Conservation (phyloP, 805 yeast species). For the Alloascoidea africana region DNA sequence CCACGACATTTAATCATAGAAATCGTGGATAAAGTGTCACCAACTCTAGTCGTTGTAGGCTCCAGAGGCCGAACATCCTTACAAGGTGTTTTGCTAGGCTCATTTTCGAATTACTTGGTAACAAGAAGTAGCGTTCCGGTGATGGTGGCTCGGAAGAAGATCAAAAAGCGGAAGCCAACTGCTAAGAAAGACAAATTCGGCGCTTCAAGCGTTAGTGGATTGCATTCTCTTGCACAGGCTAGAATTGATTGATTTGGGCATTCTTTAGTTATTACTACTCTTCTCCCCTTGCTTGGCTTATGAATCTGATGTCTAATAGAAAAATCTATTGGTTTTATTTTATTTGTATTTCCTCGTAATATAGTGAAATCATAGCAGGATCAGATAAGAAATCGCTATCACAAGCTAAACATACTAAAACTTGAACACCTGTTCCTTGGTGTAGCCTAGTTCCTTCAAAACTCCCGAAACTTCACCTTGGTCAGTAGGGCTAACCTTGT, state of each 20-base stretch:
- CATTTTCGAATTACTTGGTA: slow-evolving; percentile 57
- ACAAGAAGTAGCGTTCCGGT: slow-evolving; percentile 62
- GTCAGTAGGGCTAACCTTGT: slow-evolving; percentile 70
- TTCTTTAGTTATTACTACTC: no score
- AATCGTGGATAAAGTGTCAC: slow-evolving; percentile 53
- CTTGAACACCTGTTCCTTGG: slow-evolving; percentile 79
- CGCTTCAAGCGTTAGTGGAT: no score
- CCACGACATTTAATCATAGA: slow-evolving; percentile 60
- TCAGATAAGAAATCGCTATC: no score
- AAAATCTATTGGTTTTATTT: no score
- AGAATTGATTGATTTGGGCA: slow-evolving; percentile 1
- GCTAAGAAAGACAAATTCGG: no score
- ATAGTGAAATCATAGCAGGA: no score
- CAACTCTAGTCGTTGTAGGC: slow-evolving; percentile 62
- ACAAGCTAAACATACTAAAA: slow-evolving; percentile 37
- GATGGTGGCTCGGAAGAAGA: slow-evolving; percentile 63
- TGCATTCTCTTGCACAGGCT: no score
- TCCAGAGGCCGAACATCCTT: slow-evolving; percentile 60
- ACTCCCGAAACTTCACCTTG: slow-evolving; percentile 92
- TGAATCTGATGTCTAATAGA: no score
- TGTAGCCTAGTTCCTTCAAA: slow-evolving; percentile 76
- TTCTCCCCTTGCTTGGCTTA: no score
- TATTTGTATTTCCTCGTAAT: no score
- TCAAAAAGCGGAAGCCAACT: slow-evolving; percentile 50
- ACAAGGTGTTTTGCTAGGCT: slow-evolving; percentile 61